Evolutionary conservation across 345 rosid species (phyloP).

Genomic region (Salix arbutifolia): DNA sequence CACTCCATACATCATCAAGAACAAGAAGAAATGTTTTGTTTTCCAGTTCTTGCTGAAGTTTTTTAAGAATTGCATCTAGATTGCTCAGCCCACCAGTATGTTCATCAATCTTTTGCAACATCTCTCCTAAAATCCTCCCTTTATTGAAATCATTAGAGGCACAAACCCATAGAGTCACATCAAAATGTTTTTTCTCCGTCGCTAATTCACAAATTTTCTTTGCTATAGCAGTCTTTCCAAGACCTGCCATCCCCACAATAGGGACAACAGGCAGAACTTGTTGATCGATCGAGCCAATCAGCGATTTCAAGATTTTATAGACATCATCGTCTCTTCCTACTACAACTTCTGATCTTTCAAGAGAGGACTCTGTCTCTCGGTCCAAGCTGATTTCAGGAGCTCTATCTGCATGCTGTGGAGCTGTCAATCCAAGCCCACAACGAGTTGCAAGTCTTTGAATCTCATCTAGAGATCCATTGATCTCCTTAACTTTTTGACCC

Average conservation of each 20-base stretch:
- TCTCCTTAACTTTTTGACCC: background rate
- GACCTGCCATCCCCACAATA: slow-evolving; percentile 24
- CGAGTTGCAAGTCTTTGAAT: no score
- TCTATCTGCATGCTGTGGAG: no score
- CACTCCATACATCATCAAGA: slow-evolving; percentile 26
- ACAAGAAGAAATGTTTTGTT: slow-evolving; percentile 14
- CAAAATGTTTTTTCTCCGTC: background rate
- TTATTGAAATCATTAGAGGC: slow-evolving; percentile 10
- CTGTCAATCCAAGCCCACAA: no score
- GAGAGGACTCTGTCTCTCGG: background rate
- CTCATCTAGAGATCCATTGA: background rate
- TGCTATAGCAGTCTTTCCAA: slow-evolving; percentile 30
- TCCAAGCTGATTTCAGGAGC: no score
- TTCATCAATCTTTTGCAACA: slow-evolving; percentile 3
- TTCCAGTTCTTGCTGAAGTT: background rate
- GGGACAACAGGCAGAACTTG: background rate
- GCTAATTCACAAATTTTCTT: slow-evolving; percentile 1
- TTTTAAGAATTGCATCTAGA: background rate
- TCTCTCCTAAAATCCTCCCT: background rate
- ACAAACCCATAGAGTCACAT: slow-evolving; percentile 12
- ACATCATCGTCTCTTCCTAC: slow-evolving; percentile 17
- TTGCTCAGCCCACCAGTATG: background rate
- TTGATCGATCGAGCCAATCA: background rate
- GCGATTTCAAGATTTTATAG: background rate
- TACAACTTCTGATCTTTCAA: background rate